phyloP scores from a whole-genome alignment of 2,329 filamentous ascomycete genomes.

The Alternaria triticimaculans region DNA sequence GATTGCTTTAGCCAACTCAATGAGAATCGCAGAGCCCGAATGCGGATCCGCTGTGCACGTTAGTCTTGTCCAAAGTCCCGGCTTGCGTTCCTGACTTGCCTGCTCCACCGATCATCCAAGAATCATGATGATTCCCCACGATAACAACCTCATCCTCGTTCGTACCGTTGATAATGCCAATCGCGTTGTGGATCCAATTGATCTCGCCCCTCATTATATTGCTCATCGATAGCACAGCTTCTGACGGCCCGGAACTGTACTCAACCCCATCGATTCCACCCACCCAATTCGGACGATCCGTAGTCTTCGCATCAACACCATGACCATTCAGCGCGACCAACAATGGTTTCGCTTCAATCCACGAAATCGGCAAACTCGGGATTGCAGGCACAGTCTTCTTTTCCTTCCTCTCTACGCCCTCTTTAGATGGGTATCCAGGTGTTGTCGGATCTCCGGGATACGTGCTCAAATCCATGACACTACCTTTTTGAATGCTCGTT shows the following conservation, averaged over 20 bases:
- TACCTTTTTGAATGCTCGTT: constrained; percentile 53
- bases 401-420: constrained; percentile 74
- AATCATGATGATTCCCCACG: constrained; percentile 61
- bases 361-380: constrained; percentile 86
- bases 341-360: constrained; percentile 79
- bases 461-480: constrained; percentile 66
- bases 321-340: constrained; percentile 82
- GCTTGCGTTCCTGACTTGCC: neutral
- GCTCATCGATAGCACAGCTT: constrained; percentile 48
- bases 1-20: constrained; percentile 59
- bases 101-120: constrained; percentile 61
- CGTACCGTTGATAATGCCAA: constrained; percentile 70
- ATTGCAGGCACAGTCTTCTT: constrained; percentile 69
- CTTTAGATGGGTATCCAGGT: constrained; percentile 77
- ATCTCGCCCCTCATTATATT: constrained; percentile 79
- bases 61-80: neutral
- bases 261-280: constrained; percentile 37
- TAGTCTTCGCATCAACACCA: constrained; percentile 63
- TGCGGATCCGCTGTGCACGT: constrained; percentile 55
- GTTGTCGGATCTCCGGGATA: constrained; percentile 52
- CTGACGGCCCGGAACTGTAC: constrained; percentile 52
- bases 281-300: constrained; percentile 46
- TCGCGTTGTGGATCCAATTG: constrained; percentile 80
- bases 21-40: constrained; percentile 56
- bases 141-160: constrained; percentile 63